phyloP scores from a whole-genome alignment of 768 basidiomycete genomes.

The Lentinula detonsa region DNA sequence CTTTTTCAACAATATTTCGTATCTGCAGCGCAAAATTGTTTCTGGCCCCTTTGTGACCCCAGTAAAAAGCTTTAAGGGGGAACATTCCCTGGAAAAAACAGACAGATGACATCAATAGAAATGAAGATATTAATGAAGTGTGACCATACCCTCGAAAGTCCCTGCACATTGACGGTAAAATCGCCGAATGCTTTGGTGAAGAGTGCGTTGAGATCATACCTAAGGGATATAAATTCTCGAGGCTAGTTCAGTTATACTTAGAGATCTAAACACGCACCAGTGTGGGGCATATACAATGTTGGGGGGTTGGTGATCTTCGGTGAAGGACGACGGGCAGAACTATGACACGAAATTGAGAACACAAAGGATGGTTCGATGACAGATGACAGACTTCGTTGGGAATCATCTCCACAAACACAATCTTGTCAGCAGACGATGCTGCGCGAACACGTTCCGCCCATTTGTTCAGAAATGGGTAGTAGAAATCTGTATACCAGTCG shows the following conservation, averaged over 20 bases:
- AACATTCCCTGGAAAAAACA: conserved; percentile 68
- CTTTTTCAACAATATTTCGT: conserved; percentile 65
- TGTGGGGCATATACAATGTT: conserved; percentile 73
- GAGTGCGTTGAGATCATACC: conserved; percentile 90
- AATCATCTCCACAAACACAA: conserved; percentile 78
- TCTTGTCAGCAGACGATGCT: conserved; percentile 43
- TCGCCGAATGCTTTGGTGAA: conserved; percentile 81
- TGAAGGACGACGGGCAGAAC: conserved; percentile 82
- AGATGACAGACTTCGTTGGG: conserved; percentile 75
- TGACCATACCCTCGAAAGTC: conserved; percentile 63
- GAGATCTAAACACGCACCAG: conserved; percentile 42
- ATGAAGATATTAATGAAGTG: neutral
- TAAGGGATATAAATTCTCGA: conserved; percentile 17
- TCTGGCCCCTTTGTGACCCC: conserved; percentile 77
- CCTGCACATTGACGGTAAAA: conserved; percentile 92
- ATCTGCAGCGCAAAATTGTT: conserved; percentile 84
- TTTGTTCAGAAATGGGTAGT: conserved; percentile 65
- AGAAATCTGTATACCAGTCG: conserved; percentile 85
- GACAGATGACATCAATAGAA: neutral
- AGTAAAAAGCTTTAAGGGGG: conserved; percentile 73
- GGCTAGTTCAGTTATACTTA: conserved; percentile 25
- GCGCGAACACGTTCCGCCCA: conserved; percentile 61
- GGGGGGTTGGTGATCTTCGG: conserved; percentile 49
- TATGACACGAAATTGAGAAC: conserved; percentile 19
- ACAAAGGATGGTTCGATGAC: neutral